These are phyloP conservation scores for Eremochloa ophiuroides DNA, from an alignment of 176 grass and related monocot genomes.

Conservation along the genomic window DNA sequence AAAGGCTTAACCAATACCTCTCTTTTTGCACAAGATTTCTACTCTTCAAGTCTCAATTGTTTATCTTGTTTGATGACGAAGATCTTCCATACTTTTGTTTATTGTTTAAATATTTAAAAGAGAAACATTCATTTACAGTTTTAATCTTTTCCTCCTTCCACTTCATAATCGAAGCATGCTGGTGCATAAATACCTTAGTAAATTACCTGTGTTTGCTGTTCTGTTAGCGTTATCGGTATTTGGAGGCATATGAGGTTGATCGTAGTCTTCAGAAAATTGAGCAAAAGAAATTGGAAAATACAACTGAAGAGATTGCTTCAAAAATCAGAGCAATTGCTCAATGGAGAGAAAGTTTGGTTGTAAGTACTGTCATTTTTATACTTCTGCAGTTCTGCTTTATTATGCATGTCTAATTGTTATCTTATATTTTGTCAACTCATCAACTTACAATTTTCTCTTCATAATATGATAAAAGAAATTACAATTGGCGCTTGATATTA, in stretches of 20 bases:
- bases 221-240: conserved; percentile 65
- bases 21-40: not conserved
- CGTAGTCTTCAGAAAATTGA: conserved; percentile 59
- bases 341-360: conserved; percentile 83
- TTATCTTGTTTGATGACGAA: conserved; percentile 1
- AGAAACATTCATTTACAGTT: not conserved
- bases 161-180: not conserved
- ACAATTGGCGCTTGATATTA: not conserved
- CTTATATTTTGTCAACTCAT: conserved; percentile 8
- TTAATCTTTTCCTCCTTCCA: not conserved
- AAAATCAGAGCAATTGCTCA: conserved; percentile 57
- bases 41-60: not conserved
- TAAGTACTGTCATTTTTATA: conserved; percentile 50
- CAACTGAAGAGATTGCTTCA: conserved; percentile 46
- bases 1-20: not conserved
- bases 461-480: not conserved
- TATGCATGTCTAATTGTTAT: conserved; percentile 13
- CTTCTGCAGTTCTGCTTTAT: not conserved
- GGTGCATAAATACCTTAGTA: not conserved
- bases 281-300: conserved; percentile 44
- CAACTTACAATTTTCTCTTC: conserved; percentile 7
- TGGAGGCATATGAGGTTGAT: conserved; percentile 84
- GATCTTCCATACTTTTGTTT: not conserved
- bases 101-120: not conserved
- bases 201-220: conserved; percentile 26